Evolutionary conservation across 169 alveolate species (phyloP).

Genomic region (Eimeria praecox): DNA sequence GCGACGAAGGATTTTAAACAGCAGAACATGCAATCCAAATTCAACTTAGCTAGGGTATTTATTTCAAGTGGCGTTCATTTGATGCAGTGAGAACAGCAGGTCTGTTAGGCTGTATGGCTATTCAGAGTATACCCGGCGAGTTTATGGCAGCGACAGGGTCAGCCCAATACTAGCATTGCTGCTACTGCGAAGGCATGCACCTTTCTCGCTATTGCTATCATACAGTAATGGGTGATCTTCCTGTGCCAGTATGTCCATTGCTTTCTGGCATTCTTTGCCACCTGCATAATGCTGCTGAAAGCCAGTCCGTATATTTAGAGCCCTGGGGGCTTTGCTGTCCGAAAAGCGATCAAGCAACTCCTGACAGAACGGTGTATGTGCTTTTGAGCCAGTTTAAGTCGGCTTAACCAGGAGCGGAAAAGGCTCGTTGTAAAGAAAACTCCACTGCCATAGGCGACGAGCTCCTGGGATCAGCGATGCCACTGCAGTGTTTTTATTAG

Average conservation of each 20-base stretch:
- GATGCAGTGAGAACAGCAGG: neutral
- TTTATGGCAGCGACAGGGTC: neutral
- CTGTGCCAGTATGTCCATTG: neutral
- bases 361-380: neutral
- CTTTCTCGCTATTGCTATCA: neutral
- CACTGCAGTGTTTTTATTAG: too few species aligned
- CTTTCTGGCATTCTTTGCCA: neutral
- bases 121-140: neutral
- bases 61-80: neutral
- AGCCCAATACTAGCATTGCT: neutral
- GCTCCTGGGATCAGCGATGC: neutral
- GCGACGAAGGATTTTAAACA: neutral
- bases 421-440: neutral
- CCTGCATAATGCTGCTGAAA: neutral
- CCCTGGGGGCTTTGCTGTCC: neutral
- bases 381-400: neutral
- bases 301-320: neutral
- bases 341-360: neutral
- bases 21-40: neutral
- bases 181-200: neutral
- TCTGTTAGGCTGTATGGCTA: too few species aligned
- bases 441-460: neutral
- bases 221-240: neutral
- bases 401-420: neutral
- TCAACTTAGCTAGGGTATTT: neutral